A percentile compares a stretch with the other conserved stretches of the same genome.
Evolutionary conservation across 192 early-diverging fungal species (phyloP).

Genomic region (Helicostylum pulchrum): DNA sequence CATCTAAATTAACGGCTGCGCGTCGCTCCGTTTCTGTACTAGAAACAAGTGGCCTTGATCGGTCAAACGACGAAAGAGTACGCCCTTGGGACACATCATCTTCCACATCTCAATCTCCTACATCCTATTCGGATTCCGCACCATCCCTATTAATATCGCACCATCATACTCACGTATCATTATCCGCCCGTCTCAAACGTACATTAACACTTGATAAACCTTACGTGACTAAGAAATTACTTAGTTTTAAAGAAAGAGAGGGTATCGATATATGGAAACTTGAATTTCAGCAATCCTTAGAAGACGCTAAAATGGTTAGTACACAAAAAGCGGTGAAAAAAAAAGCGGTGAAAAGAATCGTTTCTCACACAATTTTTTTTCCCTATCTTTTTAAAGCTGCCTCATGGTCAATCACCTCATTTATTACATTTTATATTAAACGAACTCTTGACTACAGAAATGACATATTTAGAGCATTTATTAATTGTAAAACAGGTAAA

Average conservation of each 20-base stretch:
- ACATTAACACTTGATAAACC: neutral
- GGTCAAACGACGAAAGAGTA: neutral
- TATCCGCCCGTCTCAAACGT: conserved; percentile 11
- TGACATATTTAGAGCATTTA: conserved; percentile 48
- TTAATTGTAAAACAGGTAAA: conserved; percentile 45
- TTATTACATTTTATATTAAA: conserved; percentile 41
- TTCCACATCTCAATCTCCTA: neutral
- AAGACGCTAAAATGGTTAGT: conserved; percentile 10
- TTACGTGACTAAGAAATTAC: neutral
- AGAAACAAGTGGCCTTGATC: neutral
- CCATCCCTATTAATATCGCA: neutral
- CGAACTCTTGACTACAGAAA: conserved; percentile 50
- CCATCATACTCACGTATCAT: neutral
- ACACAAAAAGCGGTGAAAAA: neutral
- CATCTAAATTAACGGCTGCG: too few species aligned
- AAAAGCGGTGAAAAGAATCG: neutral
- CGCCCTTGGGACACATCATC: neutral
- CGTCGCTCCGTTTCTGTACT: conserved; percentile 6
- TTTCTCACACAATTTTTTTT: neutral
- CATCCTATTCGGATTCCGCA: conserved; percentile 1
- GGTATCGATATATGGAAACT: conserved; percentile 15
- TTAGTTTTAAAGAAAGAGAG: conserved; percentile 17
- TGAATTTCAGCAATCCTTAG: conserved; percentile 3
- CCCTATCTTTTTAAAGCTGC: neutral
- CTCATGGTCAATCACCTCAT: conserved; percentile 18